phyloP scores from a whole-genome alignment of 768 basidiomycete genomes.

The Austroboletus festivus region DNA sequence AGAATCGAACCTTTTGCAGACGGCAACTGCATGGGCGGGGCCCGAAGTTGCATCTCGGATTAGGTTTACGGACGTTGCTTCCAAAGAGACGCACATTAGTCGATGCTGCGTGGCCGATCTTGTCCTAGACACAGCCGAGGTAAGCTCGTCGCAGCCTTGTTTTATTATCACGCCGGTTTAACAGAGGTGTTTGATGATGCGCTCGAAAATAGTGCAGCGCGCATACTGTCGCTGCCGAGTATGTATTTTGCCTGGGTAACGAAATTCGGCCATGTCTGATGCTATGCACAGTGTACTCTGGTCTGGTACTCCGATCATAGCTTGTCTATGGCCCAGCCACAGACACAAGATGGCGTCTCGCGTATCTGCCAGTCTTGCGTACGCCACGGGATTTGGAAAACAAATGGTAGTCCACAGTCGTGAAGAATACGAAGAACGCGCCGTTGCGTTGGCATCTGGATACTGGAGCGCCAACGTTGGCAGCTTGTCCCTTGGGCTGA shows the following conservation, averaged over 20 bases:
- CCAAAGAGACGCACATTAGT: conserved; percentile 43
- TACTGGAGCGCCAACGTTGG: conserved; percentile 19
- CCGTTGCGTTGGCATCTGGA: conserved; percentile 37
- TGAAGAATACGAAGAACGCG: conserved; percentile 46
- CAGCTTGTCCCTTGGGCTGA: neutral
- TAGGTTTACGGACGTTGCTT: conserved; percentile 46
- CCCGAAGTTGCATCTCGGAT: conserved; percentile 44
- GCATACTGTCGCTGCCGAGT: conserved; percentile 51
- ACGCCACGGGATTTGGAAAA: conserved; percentile 46
- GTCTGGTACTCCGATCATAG: conserved; percentile 50
- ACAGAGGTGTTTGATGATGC: neutral
- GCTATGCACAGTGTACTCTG: conserved; percentile 40
- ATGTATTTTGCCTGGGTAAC: conserved; percentile 12
- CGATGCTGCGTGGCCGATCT: conserved; percentile 48
- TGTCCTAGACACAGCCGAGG: conserved; percentile 52
- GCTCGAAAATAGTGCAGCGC: conserved; percentile 42
- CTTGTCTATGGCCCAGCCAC: conserved; percentile 43
- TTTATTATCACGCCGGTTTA: neutral
- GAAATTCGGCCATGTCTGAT: conserved; percentile 3
- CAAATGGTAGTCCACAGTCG: conserved; percentile 44
- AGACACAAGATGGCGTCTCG: conserved; percentile 49
- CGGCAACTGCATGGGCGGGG: conserved; percentile 44
- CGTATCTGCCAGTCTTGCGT: conserved; percentile 46
- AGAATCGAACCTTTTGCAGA: conserved; percentile 42
- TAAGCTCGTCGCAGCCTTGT: conserved; percentile 13